Evolutionary conservation across 495 filamentous ascomycete species (phyloP).

Genomic region (Podospora didyma): DNA sequence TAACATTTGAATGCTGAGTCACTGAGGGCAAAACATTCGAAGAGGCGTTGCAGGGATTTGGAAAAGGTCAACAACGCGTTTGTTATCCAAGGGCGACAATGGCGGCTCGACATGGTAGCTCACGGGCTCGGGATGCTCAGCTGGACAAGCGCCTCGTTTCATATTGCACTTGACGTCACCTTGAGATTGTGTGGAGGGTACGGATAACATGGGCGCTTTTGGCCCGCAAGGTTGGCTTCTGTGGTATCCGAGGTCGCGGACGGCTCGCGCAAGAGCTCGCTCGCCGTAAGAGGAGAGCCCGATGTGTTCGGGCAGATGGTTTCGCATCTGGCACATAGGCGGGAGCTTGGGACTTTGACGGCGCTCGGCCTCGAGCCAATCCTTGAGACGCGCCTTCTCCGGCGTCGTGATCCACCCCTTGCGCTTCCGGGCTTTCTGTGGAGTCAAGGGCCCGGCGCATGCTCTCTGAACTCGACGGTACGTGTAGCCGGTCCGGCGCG

Average conservation of each 20-base stretch:
- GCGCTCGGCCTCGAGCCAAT: neutral
- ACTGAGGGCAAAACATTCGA: too few species aligned
- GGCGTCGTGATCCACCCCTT: neutral
- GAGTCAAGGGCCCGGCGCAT: neutral
- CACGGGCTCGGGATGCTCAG: too few species aligned
- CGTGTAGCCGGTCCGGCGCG: neutral
- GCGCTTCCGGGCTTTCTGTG: neutral
- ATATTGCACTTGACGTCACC: too few species aligned
- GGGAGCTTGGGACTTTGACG: neutral
- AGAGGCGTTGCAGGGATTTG: too few species aligned
- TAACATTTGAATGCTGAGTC: too few species aligned
- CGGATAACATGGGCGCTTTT: too few species aligned
- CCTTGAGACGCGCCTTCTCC: neutral
- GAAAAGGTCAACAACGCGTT: too few species aligned
- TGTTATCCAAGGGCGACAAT: too few species aligned
- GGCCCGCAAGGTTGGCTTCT: neutral
- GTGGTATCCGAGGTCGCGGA: neutral
- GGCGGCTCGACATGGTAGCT: too few species aligned
- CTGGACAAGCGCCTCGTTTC: too few species aligned
- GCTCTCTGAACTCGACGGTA: neutral
- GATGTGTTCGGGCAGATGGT: neutral
- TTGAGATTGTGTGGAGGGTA: too few species aligned
- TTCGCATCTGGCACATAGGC: neutral
- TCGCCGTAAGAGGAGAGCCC: neutral
- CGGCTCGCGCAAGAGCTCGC: neutral